Conservation (phyloP, 257 asterid genomes). For the Solanum sejunctum region DNA sequence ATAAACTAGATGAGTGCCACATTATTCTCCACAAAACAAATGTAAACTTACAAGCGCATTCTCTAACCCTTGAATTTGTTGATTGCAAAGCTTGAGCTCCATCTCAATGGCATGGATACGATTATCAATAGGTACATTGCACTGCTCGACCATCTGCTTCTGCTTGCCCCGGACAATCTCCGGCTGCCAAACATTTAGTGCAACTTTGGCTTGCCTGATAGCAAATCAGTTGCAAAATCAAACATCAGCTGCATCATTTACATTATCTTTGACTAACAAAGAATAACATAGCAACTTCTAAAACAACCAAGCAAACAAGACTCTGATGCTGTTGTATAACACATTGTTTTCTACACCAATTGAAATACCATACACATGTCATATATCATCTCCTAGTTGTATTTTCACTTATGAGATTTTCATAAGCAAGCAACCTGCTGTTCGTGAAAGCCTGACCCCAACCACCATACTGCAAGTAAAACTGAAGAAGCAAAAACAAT, state of each 20-base stretch:
- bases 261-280: neutral
- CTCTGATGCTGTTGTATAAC: neutral
- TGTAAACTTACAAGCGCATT: constrained; percentile 49
- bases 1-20: neutral
- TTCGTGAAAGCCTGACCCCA: neutral
- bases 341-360: neutral
- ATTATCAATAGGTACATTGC: constrained; percentile 44
- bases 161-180: constrained; percentile 64
- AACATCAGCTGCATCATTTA: neutral
- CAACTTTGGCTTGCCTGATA: constrained; percentile 68
- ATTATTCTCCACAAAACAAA: neutral
- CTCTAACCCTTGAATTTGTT: constrained; percentile 50
- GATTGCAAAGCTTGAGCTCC: constrained; percentile 86
- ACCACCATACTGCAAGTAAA: neutral
- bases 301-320: neutral
- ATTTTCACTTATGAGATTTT: neutral
- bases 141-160: constrained; percentile 59
- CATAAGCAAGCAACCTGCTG: neutral
- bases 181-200: constrained; percentile 91
- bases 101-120: constrained; percentile 62
- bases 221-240: neutral
- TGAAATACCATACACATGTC: neutral
- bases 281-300: neutral
- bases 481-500: neutral
- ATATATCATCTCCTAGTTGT: neutral